Percentiles rank a stretch among this genome's conserved stretches.
Conservation (phyloP, 78 protist species). For the Neovahlkampfia damariscottae region DNA sequence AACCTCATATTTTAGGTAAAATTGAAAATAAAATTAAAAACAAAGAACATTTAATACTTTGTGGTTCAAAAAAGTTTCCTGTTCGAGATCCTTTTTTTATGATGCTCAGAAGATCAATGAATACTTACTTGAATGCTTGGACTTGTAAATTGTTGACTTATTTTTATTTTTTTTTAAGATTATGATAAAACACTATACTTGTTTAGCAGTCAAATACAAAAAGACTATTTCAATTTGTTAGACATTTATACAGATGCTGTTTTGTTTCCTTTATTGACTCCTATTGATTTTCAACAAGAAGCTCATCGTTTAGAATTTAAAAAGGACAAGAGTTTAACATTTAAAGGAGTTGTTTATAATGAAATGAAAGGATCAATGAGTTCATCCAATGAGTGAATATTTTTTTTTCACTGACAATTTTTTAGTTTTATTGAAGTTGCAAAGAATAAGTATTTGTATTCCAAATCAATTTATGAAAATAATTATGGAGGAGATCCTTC, state of each 20-base stretch:
- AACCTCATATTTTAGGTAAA: conserved; percentile 81
- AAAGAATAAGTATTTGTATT: not conserved
- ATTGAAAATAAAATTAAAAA: too few species aligned
- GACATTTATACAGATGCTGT: conserved; percentile 67
- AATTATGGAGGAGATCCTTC: conserved; percentile 71
- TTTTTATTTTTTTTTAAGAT: too few species aligned
- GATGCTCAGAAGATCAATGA: conserved; percentile 51
- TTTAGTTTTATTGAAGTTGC: not conserved
- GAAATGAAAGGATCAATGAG: conserved; percentile 89
- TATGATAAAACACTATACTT: conserved; percentile 74
- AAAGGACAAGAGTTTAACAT: conserved; percentile 20
- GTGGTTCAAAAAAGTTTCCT: conserved; percentile 76
- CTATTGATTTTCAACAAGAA: conserved; percentile 63
- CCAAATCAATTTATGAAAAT: conserved; percentile 31
- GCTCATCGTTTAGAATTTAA: conserved; percentile 65
- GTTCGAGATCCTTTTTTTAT: conserved; percentile 75
- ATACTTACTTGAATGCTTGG: conserved; percentile 46
- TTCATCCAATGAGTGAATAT: too few species aligned
- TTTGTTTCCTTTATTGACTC: conserved; percentile 49
- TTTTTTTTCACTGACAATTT: conserved; percentile 15
- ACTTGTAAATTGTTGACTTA: too few species aligned
- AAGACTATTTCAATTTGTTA: conserved; percentile 58
- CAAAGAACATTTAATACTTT: conserved; percentile 84
- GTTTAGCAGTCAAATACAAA: conserved; percentile 56
- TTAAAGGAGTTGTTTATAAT: conserved; percentile 78